phyloP scores from a whole-genome alignment of 768 basidiomycete species.

The Lentinus brumalis region DNA sequence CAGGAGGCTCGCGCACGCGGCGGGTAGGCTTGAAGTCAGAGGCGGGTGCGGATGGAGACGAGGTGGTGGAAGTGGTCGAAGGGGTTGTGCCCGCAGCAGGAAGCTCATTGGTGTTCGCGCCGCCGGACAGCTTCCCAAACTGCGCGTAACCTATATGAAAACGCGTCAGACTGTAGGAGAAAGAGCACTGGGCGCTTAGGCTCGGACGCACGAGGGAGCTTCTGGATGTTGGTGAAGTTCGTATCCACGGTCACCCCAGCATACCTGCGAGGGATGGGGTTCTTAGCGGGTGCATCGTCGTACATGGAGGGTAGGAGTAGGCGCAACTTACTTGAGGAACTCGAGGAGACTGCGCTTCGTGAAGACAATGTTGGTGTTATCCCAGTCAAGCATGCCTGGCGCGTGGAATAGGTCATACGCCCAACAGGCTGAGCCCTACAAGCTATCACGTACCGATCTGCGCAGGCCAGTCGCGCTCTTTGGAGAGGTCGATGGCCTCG shows the following conservation, averaged over 20 bases:
- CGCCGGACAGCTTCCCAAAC: constrained; percentile 57
- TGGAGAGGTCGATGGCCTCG: constrained; percentile 56
- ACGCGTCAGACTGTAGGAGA: neutral
- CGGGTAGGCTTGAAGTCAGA: constrained; percentile 51
- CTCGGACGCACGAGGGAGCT: constrained; percentile 63
- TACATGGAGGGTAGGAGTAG: neutral
- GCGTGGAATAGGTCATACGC: neutral
- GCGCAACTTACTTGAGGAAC: constrained; percentile 64
- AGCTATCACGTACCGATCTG: constrained; percentile 51
- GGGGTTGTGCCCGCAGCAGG: constrained; percentile 24
- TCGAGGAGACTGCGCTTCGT: constrained; percentile 77
- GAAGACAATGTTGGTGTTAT: constrained; percentile 72
- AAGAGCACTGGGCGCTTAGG: neutral
- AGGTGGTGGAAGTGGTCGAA: constrained; percentile 10
- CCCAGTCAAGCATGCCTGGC: constrained; percentile 81
- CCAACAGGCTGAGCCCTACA: no score
- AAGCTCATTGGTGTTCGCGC: constrained; percentile 12
- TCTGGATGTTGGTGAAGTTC: constrained; percentile 71
- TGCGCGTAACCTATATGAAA: constrained; percentile 60
- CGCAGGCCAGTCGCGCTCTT: constrained; percentile 73
- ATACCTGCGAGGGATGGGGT: constrained; percentile 46
- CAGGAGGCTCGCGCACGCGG: constrained; percentile 58
- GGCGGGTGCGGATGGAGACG: constrained; percentile 25
- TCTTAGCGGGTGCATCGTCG: constrained; percentile 19
- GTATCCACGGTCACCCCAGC: constrained; percentile 76